A percentile compares a stretch with the other conserved stretches of the same genome.
Conservation (phyloP, 345 rosid species). For the Cardamine chenopodiifolia region DNA sequence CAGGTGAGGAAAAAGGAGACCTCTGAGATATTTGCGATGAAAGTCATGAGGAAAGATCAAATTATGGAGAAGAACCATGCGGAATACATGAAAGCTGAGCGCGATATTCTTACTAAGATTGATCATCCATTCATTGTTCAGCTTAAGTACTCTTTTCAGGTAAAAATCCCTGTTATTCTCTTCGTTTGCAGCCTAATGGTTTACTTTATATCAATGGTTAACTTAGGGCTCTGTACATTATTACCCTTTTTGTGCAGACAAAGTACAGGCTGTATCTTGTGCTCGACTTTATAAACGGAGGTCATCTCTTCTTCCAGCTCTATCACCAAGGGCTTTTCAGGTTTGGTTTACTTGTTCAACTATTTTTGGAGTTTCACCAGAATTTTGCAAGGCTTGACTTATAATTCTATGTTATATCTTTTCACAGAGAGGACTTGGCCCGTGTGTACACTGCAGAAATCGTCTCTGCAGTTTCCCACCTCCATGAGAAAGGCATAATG, state of each 20-base stretch:
- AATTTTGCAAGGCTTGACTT: slow-evolving; percentile 22
- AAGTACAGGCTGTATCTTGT: slow-evolving; percentile 83
- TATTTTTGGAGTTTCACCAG: neutral
- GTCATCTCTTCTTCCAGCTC: slow-evolving; percentile 93
- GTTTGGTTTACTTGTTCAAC: slow-evolving; percentile 34
- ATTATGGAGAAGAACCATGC: slow-evolving; percentile 88
- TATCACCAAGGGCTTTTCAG: slow-evolving; percentile 91
- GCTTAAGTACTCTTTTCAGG: slow-evolving; percentile 88
- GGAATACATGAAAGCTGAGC: slow-evolving; percentile 91
- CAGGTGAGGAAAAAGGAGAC: slow-evolving; percentile 85
- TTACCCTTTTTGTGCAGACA: slow-evolving; percentile 57
- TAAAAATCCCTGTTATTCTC: slow-evolving; percentile 28
- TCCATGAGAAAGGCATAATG: slow-evolving; percentile 94
- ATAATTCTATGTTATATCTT: slow-evolving; percentile 26
- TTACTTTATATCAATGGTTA: neutral
- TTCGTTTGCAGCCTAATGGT: neutral
- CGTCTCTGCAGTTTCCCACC: slow-evolving; percentile 86
- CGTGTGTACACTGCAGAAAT: slow-evolving; percentile 91
- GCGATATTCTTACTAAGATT: slow-evolving; percentile 75
- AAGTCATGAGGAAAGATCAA: slow-evolving; percentile 93
- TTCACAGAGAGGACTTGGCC: slow-evolving; percentile 81
- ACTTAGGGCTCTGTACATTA: neutral
- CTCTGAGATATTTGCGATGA: slow-evolving; percentile 84
- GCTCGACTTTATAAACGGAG: slow-evolving; percentile 88
- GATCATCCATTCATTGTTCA: slow-evolving; percentile 90